A percentile compares a stretch with the other conserved stretches of the same genome.
Evolutionary conservation across 768 basidiomycete genomes (phyloP).

Genomic region (Suillus ampliporus): DNA sequence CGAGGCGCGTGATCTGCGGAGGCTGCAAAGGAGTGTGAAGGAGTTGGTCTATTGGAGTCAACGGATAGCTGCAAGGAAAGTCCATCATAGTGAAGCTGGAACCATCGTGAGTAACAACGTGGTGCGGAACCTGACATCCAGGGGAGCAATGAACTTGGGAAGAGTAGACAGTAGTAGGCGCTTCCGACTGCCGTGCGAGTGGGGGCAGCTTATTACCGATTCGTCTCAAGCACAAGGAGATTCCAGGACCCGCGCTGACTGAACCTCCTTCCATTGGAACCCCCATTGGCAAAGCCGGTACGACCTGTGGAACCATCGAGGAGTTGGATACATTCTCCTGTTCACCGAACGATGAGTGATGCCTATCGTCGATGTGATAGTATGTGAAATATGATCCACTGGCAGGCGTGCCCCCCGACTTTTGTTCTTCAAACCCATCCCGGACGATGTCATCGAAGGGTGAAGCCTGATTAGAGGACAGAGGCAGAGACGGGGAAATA

Average conservation of each 20-base stretch:
- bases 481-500: slow-evolving; percentile 9
- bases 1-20: slow-evolving; percentile 25
- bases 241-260: slow-evolving; percentile 19
- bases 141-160: slow-evolving; percentile 17
- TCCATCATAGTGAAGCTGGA: slow-evolving; percentile 11
- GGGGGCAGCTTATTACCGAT: slow-evolving; percentile 36
- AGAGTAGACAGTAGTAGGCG: slow-evolving; percentile 20
- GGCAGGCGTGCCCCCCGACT: too few relatives aligned
- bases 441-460: slow-evolving; percentile 11
- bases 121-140: slow-evolving; percentile 23
- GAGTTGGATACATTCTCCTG: slow-evolving; percentile 10
- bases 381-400: neutral
- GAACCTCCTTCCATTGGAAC: slow-evolving; percentile 18
- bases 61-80: slow-evolving; percentile 17
- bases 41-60: slow-evolving; percentile 35
- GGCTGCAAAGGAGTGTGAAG: slow-evolving; percentile 33
- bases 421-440: slow-evolving; percentile 3
- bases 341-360: slow-evolving; percentile 10
- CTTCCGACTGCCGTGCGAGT: slow-evolving; percentile 26
- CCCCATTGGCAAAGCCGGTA: slow-evolving; percentile 8
- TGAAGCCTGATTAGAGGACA: slow-evolving; percentile 11
- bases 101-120: slow-evolving; percentile 20
- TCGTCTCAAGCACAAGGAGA: slow-evolving; percentile 39
- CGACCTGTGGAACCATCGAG: slow-evolving; percentile 15
- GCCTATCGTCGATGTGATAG: neutral